These are phyloP conservation scores for Globisporangium nunn DNA, from an alignment of 352 stramenopile genomes.

Conservation along the genomic window DNA sequence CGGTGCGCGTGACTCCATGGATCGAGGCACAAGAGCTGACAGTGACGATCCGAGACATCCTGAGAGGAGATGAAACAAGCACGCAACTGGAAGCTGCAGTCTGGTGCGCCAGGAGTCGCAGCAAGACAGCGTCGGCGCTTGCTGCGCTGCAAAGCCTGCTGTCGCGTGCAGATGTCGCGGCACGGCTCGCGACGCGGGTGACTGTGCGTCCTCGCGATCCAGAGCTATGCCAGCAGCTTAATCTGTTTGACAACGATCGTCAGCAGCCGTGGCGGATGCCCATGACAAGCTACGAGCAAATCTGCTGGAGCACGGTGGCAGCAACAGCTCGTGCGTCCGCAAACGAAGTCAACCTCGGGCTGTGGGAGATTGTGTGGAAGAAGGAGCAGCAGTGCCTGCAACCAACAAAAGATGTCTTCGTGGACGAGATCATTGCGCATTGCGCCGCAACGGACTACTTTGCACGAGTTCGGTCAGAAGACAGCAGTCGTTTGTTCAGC, in stretches of 20 bases:
- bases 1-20: not conserved
- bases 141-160: conserved; percentile 7
- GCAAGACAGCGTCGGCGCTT: conserved; percentile 1
- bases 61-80: not conserved
- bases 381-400: conserved; percentile 17
- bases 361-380: conserved; percentile 33
- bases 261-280: not conserved
- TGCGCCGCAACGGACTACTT: conserved; percentile 33
- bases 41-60: not conserved
- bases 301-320: not conserved
- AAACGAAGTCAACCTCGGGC: not conserved
- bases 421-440: conserved; percentile 21
- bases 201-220: not conserved
- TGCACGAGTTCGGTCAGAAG: not conserved
- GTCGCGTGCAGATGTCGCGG: conserved; percentile 6
- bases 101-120: not conserved
- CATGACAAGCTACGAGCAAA: conserved; percentile 4
- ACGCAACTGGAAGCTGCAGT: too few relatives aligned
- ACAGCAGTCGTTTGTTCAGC: not conserved
- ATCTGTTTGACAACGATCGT: not conserved
- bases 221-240: not conserved
- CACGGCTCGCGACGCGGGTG: not conserved
- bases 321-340: not conserved
- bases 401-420: conserved; percentile 6
- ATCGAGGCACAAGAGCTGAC: conserved; percentile 4